Evolutionary conservation across 164 flowering plant genomes (phyloP), one percentile per base, ranked within the genome.

Genomic region (Dillenia turbinata): DNA sequence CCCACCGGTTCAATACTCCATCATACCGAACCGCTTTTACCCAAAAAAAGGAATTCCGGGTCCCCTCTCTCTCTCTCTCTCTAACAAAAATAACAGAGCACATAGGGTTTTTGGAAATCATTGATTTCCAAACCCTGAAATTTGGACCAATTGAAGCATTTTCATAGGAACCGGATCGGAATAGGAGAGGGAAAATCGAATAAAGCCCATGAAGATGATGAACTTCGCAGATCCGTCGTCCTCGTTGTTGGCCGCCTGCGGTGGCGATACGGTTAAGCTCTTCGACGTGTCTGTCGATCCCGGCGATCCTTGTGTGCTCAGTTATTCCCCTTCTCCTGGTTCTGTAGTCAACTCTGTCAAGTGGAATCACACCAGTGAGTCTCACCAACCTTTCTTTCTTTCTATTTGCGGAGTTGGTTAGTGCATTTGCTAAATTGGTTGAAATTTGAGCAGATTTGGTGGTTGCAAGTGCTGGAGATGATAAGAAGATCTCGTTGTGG

Each of bases 331-430:
- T 9, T 85, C 96, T n/a, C 89, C 94, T 1, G 90, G 87, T 24
- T 82, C 47, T 49, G 78, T 71, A 10, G 85, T 95, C 47, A 85
- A 95, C 76, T 89, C 96, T 1, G 85, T 89, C 70, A 94, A 85
- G 79, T 94, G 97, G 99, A 94, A 94, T 56, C 99, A 94, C 81
- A 94, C 97, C 57, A 95, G 99, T 95, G 64, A 79, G 85, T 63
- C 10, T 57, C 51, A 6, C 49, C 49, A 26, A 14, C 48, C n/a
- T 10, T 8, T 12, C 12, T 53, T 24, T 13, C 15, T 56, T 13
- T 47, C n/a, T 52, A 46, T 17, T 22, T 66, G 2, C 22, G 19
- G 12, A 26, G 49, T 44, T 57, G 16, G 10, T 57, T 40, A 12
- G 14, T 58, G 54, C n/a, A 52, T 16, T 52, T 60, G 5, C 33